phyloP scores from a whole-genome alignment of 2,329 filamentous ascomycete genomes.

The Aspergillus ibericus region DNA sequence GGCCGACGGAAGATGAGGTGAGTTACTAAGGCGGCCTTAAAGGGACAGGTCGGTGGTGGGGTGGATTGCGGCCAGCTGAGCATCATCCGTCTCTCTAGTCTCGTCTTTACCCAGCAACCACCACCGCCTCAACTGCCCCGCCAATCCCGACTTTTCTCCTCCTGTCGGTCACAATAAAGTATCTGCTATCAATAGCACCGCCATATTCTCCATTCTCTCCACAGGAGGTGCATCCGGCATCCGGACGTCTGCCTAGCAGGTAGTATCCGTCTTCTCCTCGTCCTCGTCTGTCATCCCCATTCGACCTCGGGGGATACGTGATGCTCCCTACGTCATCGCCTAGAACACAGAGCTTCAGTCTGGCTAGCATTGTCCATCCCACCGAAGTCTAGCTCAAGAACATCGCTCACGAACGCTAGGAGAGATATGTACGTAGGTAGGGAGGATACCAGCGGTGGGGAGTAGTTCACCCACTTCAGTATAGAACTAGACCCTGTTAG shows the following conservation, averaged over 20 bases:
- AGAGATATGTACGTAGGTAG: not conserved
- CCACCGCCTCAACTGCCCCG: not conserved
- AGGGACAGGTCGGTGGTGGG: not conserved
- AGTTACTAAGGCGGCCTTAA: not conserved
- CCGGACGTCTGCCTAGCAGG: too few relatives aligned
- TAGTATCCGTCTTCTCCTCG: not conserved
- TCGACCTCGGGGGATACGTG: not conserved
- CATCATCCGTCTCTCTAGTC: too few relatives aligned
- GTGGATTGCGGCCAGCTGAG: not conserved
- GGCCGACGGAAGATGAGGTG: constrained; percentile 11
- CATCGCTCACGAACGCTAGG: not conserved
- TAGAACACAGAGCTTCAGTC: not conserved
- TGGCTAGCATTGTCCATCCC: not conserved
- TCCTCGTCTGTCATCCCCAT: not conserved
- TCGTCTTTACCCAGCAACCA: too few relatives aligned
- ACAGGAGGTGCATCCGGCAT: too few relatives aligned
- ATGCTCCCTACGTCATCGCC: not conserved
- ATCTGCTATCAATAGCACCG: not conserved
- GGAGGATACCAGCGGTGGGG: not conserved
- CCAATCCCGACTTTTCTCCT: not conserved
- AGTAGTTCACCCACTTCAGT: not conserved
- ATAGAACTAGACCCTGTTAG: constrained; percentile 7
- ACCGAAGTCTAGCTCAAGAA: not conserved
- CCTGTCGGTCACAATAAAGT: not conserved
- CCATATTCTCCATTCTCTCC: not conserved